Evolutionary conservation across 208 protist species (phyloP).

Genomic region (Naegleria lovaniensis): DNA sequence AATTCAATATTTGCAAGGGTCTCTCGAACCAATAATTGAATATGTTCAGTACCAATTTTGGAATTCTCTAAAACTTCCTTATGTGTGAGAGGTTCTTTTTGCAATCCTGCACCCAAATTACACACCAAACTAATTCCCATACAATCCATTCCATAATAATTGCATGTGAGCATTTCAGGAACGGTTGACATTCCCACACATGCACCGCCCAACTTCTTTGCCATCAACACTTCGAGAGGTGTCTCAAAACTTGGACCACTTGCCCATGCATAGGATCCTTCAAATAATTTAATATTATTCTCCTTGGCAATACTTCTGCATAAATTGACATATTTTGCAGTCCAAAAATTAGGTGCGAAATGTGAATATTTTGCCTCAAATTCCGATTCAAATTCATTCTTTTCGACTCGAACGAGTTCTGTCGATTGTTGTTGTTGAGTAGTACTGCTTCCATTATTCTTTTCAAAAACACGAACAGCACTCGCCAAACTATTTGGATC

Average conservation of each 20-base stretch:
- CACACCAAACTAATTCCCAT: conserved; percentile 6
- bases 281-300: neutral
- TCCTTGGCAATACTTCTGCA: neutral
- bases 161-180: neutral
- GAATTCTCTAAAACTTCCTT: neutral
- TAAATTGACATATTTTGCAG: neutral
- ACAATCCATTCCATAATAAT: neutral
- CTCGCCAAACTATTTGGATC: neutral
- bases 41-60: neutral
- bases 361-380: neutral
- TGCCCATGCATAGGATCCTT: neutral
- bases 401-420: neutral
- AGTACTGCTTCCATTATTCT: too few relatives aligned
- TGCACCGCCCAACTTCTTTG: neutral
- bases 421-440: neutral
- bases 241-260: conserved; percentile 27
- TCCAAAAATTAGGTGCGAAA: neutral
- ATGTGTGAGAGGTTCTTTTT: neutral
- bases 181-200: conserved; percentile 9
- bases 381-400: neutral
- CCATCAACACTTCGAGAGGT: neutral
- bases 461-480: neutral
- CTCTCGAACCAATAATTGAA: neutral
- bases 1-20: neutral
- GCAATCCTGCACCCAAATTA: conserved; percentile 22